A percentile compares a stretch with the other conserved stretches of the same genome.
Conservation (phyloP, 257 asterid genomes). For the Solanum piurae region DNA sequence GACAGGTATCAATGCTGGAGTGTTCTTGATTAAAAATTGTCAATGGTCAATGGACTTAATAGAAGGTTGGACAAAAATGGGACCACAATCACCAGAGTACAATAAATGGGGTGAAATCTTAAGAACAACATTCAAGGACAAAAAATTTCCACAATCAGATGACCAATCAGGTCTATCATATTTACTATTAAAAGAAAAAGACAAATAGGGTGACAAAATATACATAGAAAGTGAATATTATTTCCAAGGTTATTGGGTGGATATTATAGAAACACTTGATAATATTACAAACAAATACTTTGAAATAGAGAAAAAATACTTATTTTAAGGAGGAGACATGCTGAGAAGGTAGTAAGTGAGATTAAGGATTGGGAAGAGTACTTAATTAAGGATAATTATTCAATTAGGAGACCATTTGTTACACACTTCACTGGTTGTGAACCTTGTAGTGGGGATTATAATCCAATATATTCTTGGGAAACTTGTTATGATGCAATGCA, state of each 20-base stretch:
- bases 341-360: conserved; percentile 14
- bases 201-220: conserved; percentile 16
- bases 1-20: no score
- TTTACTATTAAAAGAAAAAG: conserved; percentile 8
- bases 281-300: conserved; percentile 3
- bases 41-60: no score
- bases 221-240: conserved; percentile 17
- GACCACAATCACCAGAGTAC: no score
- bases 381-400: not conserved
- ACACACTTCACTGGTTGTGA: conserved; percentile 33
- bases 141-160: conserved; percentile 7
- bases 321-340: conserved; percentile 7
- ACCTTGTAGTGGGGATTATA: conserved; percentile 21
- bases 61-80: no score
- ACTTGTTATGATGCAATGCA: conserved; percentile 23
- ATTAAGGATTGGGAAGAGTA: not conserved
- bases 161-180: conserved; percentile 16
- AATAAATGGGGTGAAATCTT: conserved; percentile 11
- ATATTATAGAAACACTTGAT: not conserved
- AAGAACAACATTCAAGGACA: conserved; percentile 10
- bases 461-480: conserved; percentile 10
- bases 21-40: no score
- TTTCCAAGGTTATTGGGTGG: conserved; percentile 22
- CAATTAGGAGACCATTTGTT: conserved; percentile 19
- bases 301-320: conserved; percentile 4